phyloP scores from a whole-genome alignment of 1,139 yeast species.

The Entelexis sorbosivorans region DNA sequence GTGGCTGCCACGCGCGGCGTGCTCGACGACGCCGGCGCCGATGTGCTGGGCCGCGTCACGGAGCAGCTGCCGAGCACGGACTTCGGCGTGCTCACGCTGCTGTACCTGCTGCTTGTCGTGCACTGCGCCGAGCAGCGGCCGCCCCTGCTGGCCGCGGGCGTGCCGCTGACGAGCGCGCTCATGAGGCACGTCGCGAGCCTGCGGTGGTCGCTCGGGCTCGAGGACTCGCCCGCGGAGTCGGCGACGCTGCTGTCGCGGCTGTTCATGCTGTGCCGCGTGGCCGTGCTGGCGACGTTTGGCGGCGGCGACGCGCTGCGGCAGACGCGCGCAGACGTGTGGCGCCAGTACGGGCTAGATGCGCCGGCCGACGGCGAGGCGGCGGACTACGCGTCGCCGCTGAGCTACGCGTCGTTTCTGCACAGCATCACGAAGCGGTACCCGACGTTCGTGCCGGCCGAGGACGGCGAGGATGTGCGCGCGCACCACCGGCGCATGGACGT shows the following conservation, averaged over 20 bases:
- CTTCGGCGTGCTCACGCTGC: slow-evolving; percentile 11
- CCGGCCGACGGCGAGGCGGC: slow-evolving; percentile 1
- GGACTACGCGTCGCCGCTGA: slow-evolving; percentile 15
- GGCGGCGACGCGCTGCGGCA: neutral
- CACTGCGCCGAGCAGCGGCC: neutral
- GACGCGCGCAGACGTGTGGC: slow-evolving; percentile 1
- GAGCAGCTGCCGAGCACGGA: slow-evolving; percentile 1
- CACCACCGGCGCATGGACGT: slow-evolving; percentile 3
- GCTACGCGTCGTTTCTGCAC: slow-evolving; percentile 16
- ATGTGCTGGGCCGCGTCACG: neutral
- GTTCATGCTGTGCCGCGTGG: slow-evolving; percentile 14
- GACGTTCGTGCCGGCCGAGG: slow-evolving; percentile 7
- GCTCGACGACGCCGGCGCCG: neutral
- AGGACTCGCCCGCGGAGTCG: slow-evolving; percentile 4
- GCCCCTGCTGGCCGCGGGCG: slow-evolving; percentile 13
- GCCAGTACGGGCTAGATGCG: slow-evolving; percentile 3
- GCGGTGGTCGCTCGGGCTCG: slow-evolving; percentile 19
- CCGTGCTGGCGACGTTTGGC: slow-evolving; percentile 18
- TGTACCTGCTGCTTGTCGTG: slow-evolving; percentile 10
- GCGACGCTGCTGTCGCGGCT: slow-evolving; percentile 9
- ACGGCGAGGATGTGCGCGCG: slow-evolving; percentile 3
- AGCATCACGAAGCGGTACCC: slow-evolving; percentile 14
- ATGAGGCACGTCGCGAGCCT: slow-evolving; percentile 14
- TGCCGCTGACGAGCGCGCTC: slow-evolving; percentile 8
- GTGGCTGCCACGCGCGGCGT: too few species aligned